Conservation (phyloP, 768 basidiomycete genomes). For the Rhodotorula diobovata region DNA sequence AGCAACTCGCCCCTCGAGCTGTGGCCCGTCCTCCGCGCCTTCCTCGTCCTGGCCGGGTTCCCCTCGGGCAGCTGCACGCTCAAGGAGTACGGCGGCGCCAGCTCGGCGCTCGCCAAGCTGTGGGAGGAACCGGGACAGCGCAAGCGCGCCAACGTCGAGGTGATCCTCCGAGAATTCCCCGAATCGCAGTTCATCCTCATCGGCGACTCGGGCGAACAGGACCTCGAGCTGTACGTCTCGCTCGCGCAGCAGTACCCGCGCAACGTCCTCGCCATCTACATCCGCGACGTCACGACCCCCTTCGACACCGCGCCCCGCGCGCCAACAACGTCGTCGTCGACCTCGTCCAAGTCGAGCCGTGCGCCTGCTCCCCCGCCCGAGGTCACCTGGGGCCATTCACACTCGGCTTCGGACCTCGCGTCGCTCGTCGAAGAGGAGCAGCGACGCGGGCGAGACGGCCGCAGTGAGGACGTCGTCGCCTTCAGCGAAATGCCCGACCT, state of each 20-base stretch:
- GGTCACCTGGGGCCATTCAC: constrained; percentile 11
- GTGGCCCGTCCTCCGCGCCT: constrained; percentile 70
- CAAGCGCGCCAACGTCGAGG: constrained; percentile 74
- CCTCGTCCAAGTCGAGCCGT: not conserved
- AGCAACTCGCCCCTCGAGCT: constrained; percentile 80
- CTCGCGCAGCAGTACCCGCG: constrained; percentile 61
- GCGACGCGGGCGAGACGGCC: not conserved
- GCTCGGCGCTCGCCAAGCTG: constrained; percentile 75
- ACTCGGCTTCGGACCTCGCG: constrained; percentile 16
- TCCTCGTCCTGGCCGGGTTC: constrained; percentile 64
- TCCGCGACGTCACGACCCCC: constrained; percentile 64
- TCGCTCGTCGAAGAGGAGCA: constrained; percentile 13
- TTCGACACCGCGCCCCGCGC: not conserved
- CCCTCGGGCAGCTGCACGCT: constrained; percentile 56
- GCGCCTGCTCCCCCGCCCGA: too few species aligned
- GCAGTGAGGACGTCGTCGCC: not conserved
- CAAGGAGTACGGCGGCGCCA: constrained; percentile 72
- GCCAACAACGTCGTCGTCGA: not conserved
- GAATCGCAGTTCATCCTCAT: constrained; percentile 63
- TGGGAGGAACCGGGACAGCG: constrained; percentile 71
- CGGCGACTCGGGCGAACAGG: constrained; percentile 92
- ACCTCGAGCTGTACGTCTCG: constrained; percentile 80
- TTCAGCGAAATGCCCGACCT: constrained; percentile 23
- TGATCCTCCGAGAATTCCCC: constrained; percentile 33
- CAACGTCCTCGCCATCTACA: constrained; percentile 73